Base-by-base conservation (phyloP, 257 asterid genomes). In the Ehretia macrophylla region DNA sequence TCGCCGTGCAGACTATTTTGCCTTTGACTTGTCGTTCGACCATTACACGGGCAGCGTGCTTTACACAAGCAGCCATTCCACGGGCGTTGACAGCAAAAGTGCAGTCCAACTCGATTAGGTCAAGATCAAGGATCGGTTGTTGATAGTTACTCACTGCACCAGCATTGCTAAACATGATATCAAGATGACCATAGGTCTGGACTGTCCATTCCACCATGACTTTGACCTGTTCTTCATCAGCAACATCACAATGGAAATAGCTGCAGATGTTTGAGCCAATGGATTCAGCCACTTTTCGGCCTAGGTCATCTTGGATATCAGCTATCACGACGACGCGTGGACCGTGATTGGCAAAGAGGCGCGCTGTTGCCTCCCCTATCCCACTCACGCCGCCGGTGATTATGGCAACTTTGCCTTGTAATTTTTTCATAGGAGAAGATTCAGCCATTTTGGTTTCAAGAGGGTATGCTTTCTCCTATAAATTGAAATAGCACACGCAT, bases 321-420 rank as follows among this genome's bases (percentile, higher is more conserved):
- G 75, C 66, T 12, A 74, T 56, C 16, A 74, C 72, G 1, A 68
- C n/a, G 22, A 32, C 64, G 16, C 16, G 27, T 2, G 55, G 75
- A 4, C 75, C 79, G 8, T 60, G 64, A 11, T 44, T 46, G 21
- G 38, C 75, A 23, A 74, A 74, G 18, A 64, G 63, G 5, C 55
- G 52, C 4, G 79, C 72, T 0, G 75, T 65, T 14, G 65, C 69
- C 37, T 74, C 79, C 4, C 79, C 79, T 6, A 74, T 55, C 1
- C 79, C 79, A 8, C 75, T 64, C 18, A 75, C 79, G 19, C 75
- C 79, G 4, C 75, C 79, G 8, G 75, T 74, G 50, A 74, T 45
- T 13, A 74, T 69, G 13, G 79, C 72, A 10, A 69, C 74, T 61
- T 74, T 74, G 13, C 63, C 66, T 18, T 65, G 14, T 32, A 74